Base-by-base conservation (phyloP, 805 yeast species). In the Candida germanica region DNA sequence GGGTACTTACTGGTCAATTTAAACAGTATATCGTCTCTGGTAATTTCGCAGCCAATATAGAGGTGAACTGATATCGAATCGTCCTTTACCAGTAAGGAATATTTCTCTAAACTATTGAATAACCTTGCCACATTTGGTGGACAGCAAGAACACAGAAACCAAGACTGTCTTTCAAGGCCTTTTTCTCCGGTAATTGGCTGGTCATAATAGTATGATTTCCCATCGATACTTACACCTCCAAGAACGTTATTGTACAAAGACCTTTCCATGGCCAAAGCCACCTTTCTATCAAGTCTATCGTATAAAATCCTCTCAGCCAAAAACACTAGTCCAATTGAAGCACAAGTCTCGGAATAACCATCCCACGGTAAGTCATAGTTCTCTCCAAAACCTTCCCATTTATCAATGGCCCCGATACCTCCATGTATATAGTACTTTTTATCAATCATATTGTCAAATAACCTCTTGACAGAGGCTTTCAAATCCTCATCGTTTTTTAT, bases 331-430 rank as follows among this genome's bases (percentile, higher is more conserved):
- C 49, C 54, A 26, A 50, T 44, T 3, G 56, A 45, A 6, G 58
- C 58, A 42, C 58, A 53, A 1, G 56, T 51, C 31, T 53, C 58
- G 11, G 44, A 40, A 30, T 53, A 53, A 22, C 56, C 46, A 27
- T 46, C 43, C 50, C 52, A 43, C 31, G 46, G 35, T 24, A 53
- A 37, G 15, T 46, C 53, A 18, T 46, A 52, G 7, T 41, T 31
- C 17, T 43, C 46, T 10, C 54, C 56, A 35, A 53, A 53, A 9
- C 58, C 58, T 42, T 53, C 58, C 50, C 51, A 51, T 14, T 35
- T 31, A 13, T 12, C 31, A 20, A 46, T 38, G 4, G 54, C 32
- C 1, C 58, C 58, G 38, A 51, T 51, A 18, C 56, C 58, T 12
- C 56, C 58, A 31, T 43, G 49, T 12, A 50, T 43, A 29, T 49